Evolutionary conservation across 2,329 filamentous ascomycete genomes (phyloP).

Genomic region (Aspergillus fumigatus): DNA sequence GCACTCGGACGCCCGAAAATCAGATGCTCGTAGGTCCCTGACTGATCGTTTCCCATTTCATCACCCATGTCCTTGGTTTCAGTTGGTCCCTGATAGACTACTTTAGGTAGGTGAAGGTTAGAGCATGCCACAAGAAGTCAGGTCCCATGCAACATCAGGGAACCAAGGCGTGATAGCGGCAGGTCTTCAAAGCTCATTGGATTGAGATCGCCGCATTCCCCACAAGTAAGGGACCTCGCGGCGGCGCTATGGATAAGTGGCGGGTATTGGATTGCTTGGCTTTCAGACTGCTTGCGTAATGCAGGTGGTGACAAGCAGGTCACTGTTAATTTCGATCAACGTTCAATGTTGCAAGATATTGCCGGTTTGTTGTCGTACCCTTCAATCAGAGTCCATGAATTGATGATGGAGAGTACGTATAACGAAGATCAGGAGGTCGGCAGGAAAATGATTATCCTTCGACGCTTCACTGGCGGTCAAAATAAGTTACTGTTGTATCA

Average conservation of each 20-base stretch:
- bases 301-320: conserved; percentile 16
- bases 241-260: conserved; percentile 28
- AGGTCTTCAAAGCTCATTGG: conserved; percentile 18
- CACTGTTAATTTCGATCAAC: conserved; percentile 33
- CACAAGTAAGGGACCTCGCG: conserved; percentile 33
- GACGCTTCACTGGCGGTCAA: background rate
- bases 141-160: conserved; percentile 11
- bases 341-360: conserved; percentile 12
- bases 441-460: background rate
- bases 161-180: conserved; percentile 22
- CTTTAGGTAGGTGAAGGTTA: background rate
- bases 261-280: conserved; percentile 27
- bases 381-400: background rate
- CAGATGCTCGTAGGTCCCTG: conserved; percentile 11
- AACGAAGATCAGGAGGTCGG: background rate
- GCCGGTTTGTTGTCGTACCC: background rate
- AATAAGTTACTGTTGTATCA: too few relatives aligned
- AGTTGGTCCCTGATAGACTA: background rate
- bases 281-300: conserved; percentile 35
- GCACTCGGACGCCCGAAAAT: background rate
- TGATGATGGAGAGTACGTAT: background rate
- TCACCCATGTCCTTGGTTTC: background rate
- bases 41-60: background rate
- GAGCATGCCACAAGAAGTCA: background rate
- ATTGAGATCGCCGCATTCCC: conserved; percentile 33